Conservation (phyloP, 805 yeast genomes). For the Candida ovalis region DNA sequence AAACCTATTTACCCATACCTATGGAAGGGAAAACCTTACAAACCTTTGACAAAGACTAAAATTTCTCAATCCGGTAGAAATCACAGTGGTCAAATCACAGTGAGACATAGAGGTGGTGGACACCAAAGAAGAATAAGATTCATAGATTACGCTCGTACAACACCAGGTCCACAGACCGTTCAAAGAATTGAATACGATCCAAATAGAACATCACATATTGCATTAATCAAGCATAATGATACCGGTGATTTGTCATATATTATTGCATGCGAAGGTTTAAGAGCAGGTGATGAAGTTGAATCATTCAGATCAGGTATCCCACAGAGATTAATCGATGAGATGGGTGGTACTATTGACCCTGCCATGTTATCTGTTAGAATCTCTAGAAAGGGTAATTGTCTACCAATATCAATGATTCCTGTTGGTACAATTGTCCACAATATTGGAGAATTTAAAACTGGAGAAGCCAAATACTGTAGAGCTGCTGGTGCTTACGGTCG, state of each 20-base stretch:
- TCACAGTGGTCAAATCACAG: conserved; percentile 80
- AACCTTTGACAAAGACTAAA: conserved; percentile 68
- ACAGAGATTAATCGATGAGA: conserved; percentile 61
- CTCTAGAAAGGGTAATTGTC: conserved; percentile 90
- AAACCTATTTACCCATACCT: conserved; percentile 84
- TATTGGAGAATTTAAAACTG: conserved; percentile 71
- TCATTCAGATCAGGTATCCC: conserved; percentile 90
- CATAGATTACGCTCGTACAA: conserved; percentile 68
- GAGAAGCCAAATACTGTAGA: conserved; percentile 85
- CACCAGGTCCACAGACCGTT: conserved; percentile 72
- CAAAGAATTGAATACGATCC: conserved; percentile 94
- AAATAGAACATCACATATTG: conserved; percentile 89
- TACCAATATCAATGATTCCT: conserved; percentile 92
- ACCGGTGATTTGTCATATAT: conserved; percentile 72
- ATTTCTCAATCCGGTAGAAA: conserved; percentile 85
- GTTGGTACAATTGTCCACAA: conserved; percentile 87
- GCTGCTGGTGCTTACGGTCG: conserved; percentile 96
- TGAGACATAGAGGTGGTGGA: conserved; percentile 97
- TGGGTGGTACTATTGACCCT: conserved; percentile 91
- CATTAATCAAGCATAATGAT: conserved; percentile 63
- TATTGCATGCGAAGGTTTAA: conserved; percentile 85
- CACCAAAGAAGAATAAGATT: conserved; percentile 83
- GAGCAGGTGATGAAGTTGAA: conserved; percentile 90
- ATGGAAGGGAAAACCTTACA: conserved; percentile 79
- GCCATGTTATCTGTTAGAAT: conserved; percentile 84